phyloP scores from a whole-genome alignment of 2,329 filamentous ascomycete genomes.

The Paraconiothyrium sp. region DNA sequence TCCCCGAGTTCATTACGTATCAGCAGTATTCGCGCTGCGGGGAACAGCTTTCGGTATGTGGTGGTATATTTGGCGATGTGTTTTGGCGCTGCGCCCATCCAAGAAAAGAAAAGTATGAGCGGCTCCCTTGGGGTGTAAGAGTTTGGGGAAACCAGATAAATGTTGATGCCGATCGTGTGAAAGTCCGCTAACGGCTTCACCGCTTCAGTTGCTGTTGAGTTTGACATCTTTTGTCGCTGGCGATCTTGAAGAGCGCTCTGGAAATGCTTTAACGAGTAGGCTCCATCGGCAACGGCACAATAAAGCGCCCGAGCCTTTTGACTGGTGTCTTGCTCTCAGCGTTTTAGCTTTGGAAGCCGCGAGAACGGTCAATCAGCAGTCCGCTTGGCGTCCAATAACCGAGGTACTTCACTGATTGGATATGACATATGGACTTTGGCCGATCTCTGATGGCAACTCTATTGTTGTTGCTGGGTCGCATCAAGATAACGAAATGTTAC shows the following conservation, averaged over 20 bases:
- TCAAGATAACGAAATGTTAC: not conserved
- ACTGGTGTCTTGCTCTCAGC: not conserved
- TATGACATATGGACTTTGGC: not conserved
- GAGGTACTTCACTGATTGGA: not conserved
- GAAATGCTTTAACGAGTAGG: not conserved
- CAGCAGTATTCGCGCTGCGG: constrained; percentile 42
- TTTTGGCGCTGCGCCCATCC: constrained; percentile 47
- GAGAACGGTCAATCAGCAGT: not conserved
- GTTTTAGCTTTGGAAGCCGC: not conserved
- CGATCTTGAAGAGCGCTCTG: not conserved
- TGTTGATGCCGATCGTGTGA: constrained; percentile 45
- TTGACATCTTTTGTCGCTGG: not conserved
- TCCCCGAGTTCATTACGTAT: constrained; percentile 41
- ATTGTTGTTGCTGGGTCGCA: not conserved
- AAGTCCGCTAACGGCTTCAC: constrained; percentile 42
- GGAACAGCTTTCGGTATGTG: constrained; percentile 43
- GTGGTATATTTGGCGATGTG: constrained; percentile 51
- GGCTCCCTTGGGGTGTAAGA: constrained; percentile 27
- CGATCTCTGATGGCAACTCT: not conserved
- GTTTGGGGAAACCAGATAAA: constrained; percentile 40
- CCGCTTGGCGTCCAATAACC: constrained; percentile 14
- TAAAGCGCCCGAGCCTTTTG: not conserved
- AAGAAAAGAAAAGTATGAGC: constrained; percentile 45
- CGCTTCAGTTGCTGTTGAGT: not conserved
- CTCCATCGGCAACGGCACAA: not conserved